Evolutionary conservation across 2,329 filamentous ascomycete species (phyloP), one percentile per base, ranked within the genome.

Genomic region (Ophiocordyceps polyrhachis-furcata): DNA sequence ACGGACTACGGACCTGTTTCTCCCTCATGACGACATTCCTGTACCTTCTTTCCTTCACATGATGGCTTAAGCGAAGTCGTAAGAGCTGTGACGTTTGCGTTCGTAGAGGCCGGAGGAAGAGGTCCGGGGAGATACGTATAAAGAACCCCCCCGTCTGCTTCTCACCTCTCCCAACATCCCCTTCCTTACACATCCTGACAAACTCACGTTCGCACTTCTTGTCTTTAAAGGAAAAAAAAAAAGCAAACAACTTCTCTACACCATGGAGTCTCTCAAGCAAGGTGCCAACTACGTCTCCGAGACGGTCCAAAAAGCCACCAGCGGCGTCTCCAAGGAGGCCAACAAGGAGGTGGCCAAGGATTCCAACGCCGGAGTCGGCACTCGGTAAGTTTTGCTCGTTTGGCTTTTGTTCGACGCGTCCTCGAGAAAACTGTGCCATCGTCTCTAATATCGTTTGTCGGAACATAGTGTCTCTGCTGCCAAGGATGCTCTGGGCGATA

Each of bases 311-410:
- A 69, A 75, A 54, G 66, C 67, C 44, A 57, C 66, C 52, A 64
- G 69, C 49, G 67, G 69, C 55, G 69, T 71, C 50, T 73, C 68
- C 66, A 81, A 83, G 73, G 76, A 82, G 68, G 66, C 67, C 67
- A 82, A 82, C 75, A 82, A 82, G 74, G 60, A 68, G 53, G 65
- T 76, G 53, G 78, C 78, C 60, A 81, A 82, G 71, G 71, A 77
- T 58, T 57, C 56, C 59, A 66, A 78, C 56, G 70, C 66, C 51
- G 53, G 52, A 49, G 13, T 76, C 45, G 52, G 60, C 55, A 76
- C 40, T n/a, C 40, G 40, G 40, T 42, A 28, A 41, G 40, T 15
- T 25, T 3, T 17, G 5, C 11, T n/a, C n/a, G 2, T 11, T 41
- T 14, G 3, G n/a, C 15, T 14, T 5, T 32, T 23, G 7, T 37